Base-by-base conservation (phyloP, 2,329 filamentous ascomycete genomes). In the Cordyceps javanica region DNA sequence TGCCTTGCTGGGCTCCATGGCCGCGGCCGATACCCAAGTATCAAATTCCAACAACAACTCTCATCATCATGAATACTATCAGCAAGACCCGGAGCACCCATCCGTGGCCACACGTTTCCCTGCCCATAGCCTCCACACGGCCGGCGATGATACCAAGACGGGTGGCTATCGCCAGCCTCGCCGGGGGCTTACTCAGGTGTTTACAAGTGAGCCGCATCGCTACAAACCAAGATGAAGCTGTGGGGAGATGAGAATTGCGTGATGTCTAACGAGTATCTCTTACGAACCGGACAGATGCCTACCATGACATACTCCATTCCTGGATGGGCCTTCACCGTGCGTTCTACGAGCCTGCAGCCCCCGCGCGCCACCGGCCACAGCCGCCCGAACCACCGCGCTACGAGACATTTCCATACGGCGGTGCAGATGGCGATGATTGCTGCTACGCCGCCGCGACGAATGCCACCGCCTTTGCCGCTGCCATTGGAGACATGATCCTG, bases 401-500 rank as follows among this genome's bases (percentile, higher is more conserved):
- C 49, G 26, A 39, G 13, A 59, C 14, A 36, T 53, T 51, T 39
- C 4, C 57, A 13, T 19, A 36, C 38, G 13, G 13, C 13, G 26
- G 16, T n/a, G 10, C 48, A 5, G 21, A 42, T 34, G 23, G 14
- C 2, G 25, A 26, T 28, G 51, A 3, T n/a, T 7, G 38, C 38
- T 41, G 38, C 38, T 3, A 3, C 8, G 10, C 38, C 30, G 6
- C 21, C 19, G 19, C 44, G 5, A 52, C 39, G 13, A 41, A 41
- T 8, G 9, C 19, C 2, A 8, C 21, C 9, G 28, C 23, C 14
- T 59, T 55, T 42, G 19, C 7, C 11, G 45, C 26, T 9, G 36
- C 41, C 3, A 19, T 59, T n/a, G 52, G 52, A n/a, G 26, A 59
- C 14, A 71, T 67, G 23, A 41, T 73, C 10, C 64, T 66, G 25